phyloP scores from a whole-genome alignment of 495 filamentous ascomycete species.

The Hypomontagnella monticulosa region DNA sequence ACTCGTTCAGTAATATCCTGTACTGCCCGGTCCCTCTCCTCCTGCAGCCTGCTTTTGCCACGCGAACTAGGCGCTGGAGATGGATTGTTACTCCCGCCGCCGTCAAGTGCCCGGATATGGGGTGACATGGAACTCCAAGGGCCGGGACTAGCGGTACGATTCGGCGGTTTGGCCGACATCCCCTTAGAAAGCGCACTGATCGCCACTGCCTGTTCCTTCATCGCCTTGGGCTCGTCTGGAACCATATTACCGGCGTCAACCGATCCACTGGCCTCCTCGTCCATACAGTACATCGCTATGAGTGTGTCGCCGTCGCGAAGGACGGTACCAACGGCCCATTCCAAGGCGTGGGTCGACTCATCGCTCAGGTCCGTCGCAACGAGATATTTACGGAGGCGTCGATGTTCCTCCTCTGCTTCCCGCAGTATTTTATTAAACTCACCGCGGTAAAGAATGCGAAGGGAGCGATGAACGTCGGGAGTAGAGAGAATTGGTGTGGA shows the following conservation, averaged over 20 bases:
- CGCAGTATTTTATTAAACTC: constrained; percentile 77
- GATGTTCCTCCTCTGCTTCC: constrained; percentile 77
- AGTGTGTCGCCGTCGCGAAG: constrained; percentile 94
- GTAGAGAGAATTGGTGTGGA: constrained; percentile 81
- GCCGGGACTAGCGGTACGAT: constrained; percentile 45
- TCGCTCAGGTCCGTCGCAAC: constrained; percentile 93
- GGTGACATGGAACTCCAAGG: constrained; percentile 45
- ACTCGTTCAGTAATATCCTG: constrained; percentile 81
- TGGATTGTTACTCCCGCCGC: constrained; percentile 42
- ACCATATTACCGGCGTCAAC: constrained; percentile 44
- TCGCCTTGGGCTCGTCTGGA: constrained; percentile 65
- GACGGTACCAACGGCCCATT: constrained; percentile 98
- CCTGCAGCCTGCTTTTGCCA: constrained; percentile 68
- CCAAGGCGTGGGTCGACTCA: constrained; percentile 91
- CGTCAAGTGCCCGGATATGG: constrained; percentile 37
- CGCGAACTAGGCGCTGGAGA: constrained; percentile 54
- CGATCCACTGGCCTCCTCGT: constrained; percentile 77
- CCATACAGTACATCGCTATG: constrained; percentile 87
- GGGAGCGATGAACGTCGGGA: constrained; percentile 77
- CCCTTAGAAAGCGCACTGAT: constrained; percentile 54
- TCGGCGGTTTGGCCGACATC: constrained; percentile 42
- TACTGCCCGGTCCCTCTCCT: constrained; percentile 78
- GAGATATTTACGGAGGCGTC: constrained; percentile 84
- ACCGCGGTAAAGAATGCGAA: constrained; percentile 89
- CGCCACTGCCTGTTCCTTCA: constrained; percentile 75